Base-by-base conservation (phyloP, 2,329 filamentous ascomycete species). In the Colletotrichum magnum region DNA sequence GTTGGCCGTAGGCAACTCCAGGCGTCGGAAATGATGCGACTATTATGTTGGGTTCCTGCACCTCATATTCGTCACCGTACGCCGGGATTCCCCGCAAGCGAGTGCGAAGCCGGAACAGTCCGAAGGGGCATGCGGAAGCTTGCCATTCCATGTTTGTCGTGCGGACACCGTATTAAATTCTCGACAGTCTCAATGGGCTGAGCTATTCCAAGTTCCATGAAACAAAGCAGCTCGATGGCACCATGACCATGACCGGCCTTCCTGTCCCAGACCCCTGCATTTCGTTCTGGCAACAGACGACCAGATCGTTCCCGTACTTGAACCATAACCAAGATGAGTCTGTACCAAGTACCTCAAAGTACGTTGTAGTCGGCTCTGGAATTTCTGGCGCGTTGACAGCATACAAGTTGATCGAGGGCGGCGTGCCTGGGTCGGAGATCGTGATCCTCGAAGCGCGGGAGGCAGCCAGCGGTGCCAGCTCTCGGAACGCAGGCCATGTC, bases 401-500 rank as follows among this genome's bases (percentile, higher is more conserved):
- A 2, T 83, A 77, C 71, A 77, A 81, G 45, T 72, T 84, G n/a
- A 24, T 61, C 61, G 74, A 80, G 58, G 73, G 72, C 21, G 80
- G 80, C 28, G 73, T 82, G 1, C 51, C 72, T 7, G 75, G 74
- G 10, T 67, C 72, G 15, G 79, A 80, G 21, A 75, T 85, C 60
- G 45, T 82, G 39, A 79, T 84, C 15, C 73, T 84, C 16, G 83
- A 85, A 71, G 82, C 83, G 1, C 74, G 82, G 68, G 82, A 84
- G 72, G 81, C 82, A 13, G 80, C 80, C 1, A 81, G 79, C 13
- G 82, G 82, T n/a, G 82, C 82, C 1, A 82, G 79, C 58, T 81
- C 79, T 12, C 76, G 82, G 39, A 84, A 84, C 70, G 82, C 82
- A n/a, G 82, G 82, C 6, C 82, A 85, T 60, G 77, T 83, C 16